A percentile compares a stretch with the other conserved stretches of the same genome.
Evolutionary conservation across 331 rosid species (phyloP).

Genomic region (Pyrus hybrid): DNA sequence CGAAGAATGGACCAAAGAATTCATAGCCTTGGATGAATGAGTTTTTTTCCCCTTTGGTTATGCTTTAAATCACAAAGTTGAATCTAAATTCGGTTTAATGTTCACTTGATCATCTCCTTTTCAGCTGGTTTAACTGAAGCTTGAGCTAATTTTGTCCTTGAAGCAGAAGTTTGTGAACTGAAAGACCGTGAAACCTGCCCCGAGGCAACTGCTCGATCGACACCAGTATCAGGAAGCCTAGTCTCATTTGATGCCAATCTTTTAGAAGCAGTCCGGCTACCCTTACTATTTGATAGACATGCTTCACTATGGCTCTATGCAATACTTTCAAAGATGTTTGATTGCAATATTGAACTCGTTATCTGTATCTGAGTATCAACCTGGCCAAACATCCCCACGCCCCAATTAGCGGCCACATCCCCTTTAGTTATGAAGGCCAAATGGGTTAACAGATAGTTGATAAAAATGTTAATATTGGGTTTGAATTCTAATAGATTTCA

Average conservation of each 20-base stretch:
- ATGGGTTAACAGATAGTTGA: too few species aligned
- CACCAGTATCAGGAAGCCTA: constrained; percentile 35
- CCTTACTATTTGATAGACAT: constrained; percentile 68
- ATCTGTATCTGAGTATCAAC: constrained; percentile 83
- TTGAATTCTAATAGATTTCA: too few species aligned
- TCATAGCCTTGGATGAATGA: too few species aligned
- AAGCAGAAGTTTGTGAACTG: constrained; percentile 47
- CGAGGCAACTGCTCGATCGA: constrained; percentile 48
- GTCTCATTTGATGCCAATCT: constrained; percentile 45
- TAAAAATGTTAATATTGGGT: too few species aligned
- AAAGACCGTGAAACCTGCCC: constrained; percentile 48
- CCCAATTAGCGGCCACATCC: too few species aligned
- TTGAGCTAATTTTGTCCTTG: constrained; percentile 34
- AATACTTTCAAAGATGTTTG: constrained; percentile 66
- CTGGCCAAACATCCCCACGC: constrained; percentile 32
- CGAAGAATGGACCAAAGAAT: too few species aligned
- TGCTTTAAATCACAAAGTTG: constrained; percentile 68
- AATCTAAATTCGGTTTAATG: constrained; percentile 50
- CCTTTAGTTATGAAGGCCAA: too few species aligned
- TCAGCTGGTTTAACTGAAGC: constrained; percentile 47
- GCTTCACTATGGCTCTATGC: constrained; percentile 81
- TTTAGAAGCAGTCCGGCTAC: constrained; percentile 48
- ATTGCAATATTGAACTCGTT: constrained; percentile 79
- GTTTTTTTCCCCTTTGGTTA: too few species aligned
- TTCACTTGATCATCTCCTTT: constrained; percentile 50